Base-by-base conservation (phyloP, 495 filamentous ascomycete genomes). In the Chaetomium tenue region DNA sequence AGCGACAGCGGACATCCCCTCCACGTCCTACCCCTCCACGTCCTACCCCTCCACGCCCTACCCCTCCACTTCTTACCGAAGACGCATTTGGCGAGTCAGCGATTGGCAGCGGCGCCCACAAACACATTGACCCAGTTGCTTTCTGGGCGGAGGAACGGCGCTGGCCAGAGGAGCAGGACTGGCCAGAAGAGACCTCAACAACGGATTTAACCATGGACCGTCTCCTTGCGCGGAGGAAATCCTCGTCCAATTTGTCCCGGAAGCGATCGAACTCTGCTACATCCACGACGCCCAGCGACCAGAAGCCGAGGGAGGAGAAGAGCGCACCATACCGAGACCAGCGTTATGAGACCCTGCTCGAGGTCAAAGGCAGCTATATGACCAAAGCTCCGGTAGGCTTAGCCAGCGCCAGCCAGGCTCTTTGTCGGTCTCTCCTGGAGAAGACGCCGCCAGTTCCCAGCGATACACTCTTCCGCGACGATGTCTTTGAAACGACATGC, bases 381-480 rank as follows among this genome's bases (percentile, higher is more conserved):
- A 6, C 28, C 28, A 30, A 30, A 30, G 28, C 28, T 30, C 28
- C 28, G 6, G 2, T 30, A 30, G 28, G 28, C 28, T 30, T 30
- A 42, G 65, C 68, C 11, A 23, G 71, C 15, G 66, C 28, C 40
- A 79, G 72, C 67, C 69, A 72, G 40, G 26, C 8, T 13, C 23
- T 74, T 39, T 82, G 66, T 60, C 60, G 53, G 28, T 69, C 44
- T 28, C 63, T 82, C 2, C 71, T 81, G n/a, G 37, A 68, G n/a
- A 61, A 28, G 26, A 56, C 72, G 20, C 70, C 76, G 63, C 30
- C 39, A 28, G 40, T 74, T 51, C 76, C 76, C 50, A 4, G 65
- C 44, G 70, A 76, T 60, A 70, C 75, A 28, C 67, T 79, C 25
- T 81, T 82, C 69, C 63, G 67, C 11, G 66, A 78, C 60, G 65